Conservation (phyloP, 257 asterid genomes). For the Misopates orontium region DNA sequence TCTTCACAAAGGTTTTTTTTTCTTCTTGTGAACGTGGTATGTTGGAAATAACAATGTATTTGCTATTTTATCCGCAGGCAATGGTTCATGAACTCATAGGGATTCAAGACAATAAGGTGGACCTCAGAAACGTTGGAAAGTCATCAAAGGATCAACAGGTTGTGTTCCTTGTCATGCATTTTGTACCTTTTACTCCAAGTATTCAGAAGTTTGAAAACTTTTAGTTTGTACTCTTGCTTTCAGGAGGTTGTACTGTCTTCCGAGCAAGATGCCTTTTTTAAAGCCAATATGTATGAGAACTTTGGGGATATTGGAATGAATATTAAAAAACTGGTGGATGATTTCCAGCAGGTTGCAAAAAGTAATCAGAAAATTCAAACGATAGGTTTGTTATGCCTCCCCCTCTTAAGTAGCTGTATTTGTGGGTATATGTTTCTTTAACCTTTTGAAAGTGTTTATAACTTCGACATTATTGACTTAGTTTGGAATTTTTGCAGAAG, state of each 20-base stretch:
- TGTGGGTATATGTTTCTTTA: conserved; percentile 22
- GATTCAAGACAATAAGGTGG: conserved; percentile 90
- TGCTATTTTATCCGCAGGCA: conserved; percentile 51
- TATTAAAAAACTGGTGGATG: conserved; percentile 93
- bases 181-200: conserved; percentile 23
- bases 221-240: conserved; percentile 26
- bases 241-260: conserved; percentile 97
- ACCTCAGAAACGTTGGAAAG: conserved; percentile 69
- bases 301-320: conserved; percentile 99
- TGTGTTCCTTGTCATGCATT: conserved; percentile 25
- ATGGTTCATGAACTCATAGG: conserved; percentile 97
- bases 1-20: conserved; percentile 11
- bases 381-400: conserved; percentile 55
- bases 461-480: conserved; percentile 29
- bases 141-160: conserved; percentile 88
- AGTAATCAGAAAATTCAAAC: conserved; percentile 98
- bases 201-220: conserved; percentile 16
- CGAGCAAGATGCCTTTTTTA: conserved; percentile 96
- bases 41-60: conserved; percentile 26
- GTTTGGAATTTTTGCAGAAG: conserved; percentile 64
- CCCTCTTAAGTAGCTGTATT: conserved; percentile 22
- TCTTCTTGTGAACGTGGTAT: conserved; percentile 4
- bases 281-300: conserved; percentile 86
- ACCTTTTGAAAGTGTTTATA: conserved; percentile 8
- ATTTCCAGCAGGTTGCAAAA: conserved; percentile 88